A percentile compares a stretch with the other conserved stretches of the same genome.
phyloP scores from a whole-genome alignment of 2,329 filamentous ascomycete species.

The Cladophialophora yegresii region DNA sequence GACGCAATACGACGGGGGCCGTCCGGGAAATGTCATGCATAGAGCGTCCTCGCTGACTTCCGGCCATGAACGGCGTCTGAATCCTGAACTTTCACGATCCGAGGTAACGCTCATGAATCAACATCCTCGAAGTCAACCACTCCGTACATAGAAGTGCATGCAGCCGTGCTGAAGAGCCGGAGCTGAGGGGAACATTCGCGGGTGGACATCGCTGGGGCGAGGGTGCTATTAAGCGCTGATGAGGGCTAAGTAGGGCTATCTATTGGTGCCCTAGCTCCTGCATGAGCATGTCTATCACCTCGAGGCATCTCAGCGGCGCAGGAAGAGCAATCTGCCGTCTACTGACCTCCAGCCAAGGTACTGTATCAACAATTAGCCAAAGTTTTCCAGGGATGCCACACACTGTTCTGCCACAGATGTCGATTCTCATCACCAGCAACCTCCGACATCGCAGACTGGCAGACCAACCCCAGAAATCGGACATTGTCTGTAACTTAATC shows the following conservation, averaged over 20 bases:
- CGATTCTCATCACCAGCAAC: not conserved
- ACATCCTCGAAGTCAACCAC: not conserved
- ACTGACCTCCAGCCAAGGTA: not conserved
- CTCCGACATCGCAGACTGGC: not conserved
- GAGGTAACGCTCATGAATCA: not conserved
- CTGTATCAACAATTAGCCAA: not conserved
- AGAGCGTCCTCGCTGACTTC: not conserved
- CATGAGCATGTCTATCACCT: not conserved
- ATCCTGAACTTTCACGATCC: not conserved
- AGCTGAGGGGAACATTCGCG: not conserved
- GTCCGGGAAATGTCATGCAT: not conserved
- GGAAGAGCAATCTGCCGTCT: not conserved
- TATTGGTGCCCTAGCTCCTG: not conserved
- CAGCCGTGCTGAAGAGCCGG: not conserved
- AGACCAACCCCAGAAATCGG: not conserved
- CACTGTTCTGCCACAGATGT: not conserved
- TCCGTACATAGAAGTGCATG: not conserved
- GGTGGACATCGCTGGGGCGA: not conserved
- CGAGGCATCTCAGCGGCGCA: not conserved
- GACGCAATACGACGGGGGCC: not conserved
- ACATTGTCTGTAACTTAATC: not conserved
- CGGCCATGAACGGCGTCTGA: not conserved
- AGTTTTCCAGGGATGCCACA: not conserved
- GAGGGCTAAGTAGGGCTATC: not conserved
- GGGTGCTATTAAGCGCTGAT: not conserved